Evolutionary conservation across 805 yeast species (phyloP), one percentile per base, ranked within the genome.

Genomic region (Diddensiella santjacobensis): DNA sequence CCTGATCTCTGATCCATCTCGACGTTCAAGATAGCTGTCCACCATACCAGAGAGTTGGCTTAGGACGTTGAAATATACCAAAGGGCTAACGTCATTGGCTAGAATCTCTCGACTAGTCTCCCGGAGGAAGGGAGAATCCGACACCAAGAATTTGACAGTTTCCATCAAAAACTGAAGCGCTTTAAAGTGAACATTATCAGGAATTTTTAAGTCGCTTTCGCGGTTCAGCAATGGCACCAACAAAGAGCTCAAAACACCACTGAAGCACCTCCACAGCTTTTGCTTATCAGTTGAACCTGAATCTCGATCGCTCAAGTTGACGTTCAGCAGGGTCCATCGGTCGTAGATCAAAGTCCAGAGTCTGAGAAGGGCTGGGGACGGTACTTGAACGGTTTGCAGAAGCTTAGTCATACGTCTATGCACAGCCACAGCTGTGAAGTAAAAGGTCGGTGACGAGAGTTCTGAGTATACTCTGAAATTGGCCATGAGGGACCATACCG

Each of bases 81-180:
- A 71, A 69, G 10, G 88, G 79, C 66, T 84, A 82, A 82, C 64
- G 49, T 84, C 90, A 24, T 74, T 67, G 11, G 84, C 79, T 39
- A 88, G 64, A 1, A 87, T 80, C 54, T 87, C 95, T 51, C 83
- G 79, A 2, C 87, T 77, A 37, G 80, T 78, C 40, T 87, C 93
- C 52, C 95, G 72, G 0, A 81, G 72, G 3, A 78, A 42, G 3
- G 73, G 49, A 77, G 67, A 58, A 73, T 78, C 22, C 68, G 69
- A 53, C 6, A 50, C 71, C 67, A 13, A 58, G 60, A 19, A 62
- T 52, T 39, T 75, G 64, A 30, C 65, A 66, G 19, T 57, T 58
- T 42, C 65, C 62, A 42, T 52, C 59, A 33, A 51, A 45, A 42
- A 62, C 65, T 26, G 64, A 50, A 44, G 58, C 53, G 47, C 83